Base-by-base conservation (phyloP, 805 yeast species). In the Candida saitoana region DNA sequence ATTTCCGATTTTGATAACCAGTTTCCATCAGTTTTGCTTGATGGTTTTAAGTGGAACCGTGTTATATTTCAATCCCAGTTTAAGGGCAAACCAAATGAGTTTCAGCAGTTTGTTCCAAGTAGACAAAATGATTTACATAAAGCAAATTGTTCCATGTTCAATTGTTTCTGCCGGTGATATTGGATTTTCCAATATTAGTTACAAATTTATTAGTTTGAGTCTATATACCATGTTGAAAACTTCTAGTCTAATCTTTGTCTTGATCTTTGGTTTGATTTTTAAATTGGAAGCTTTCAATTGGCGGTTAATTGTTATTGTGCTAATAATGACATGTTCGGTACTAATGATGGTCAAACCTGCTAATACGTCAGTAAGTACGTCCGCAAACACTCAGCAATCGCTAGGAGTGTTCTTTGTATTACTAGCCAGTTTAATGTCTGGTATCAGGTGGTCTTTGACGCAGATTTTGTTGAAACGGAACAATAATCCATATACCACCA, bases 191-290 rank as follows among this genome's bases (percentile, higher is more conserved):
- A 93, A 93, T 61, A 79, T 84, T 25, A 84, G 96, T 19, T 78
- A 90, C 53, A 72, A 83, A 48, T 82, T 78, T 56, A 84, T 93
- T 36, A 78, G 96, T 1, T 70, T 93, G 48, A 80, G 90, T 14
- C 76, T 90, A 36, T 93, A 90, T 62, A 91, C 98, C 6, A 89
- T 91, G 88, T 80, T 93, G 45, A 93, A 93, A 59, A 85, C 97
- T 1, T 81, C 93, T 5, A 79, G 91, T 12, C 74, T 93, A 39
- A 83, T 90, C 22, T 93, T 93, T 71, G 99, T 93, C 25, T 67
- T 93, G 18, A 52, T 91, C 5, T 93, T 95, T 70, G 91, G 97
- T 9, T 81, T 93, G 31, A 46, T 90, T 20, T 87, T 91, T 62
- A 76, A 77, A 45, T 68, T 93, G 40, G 99, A 93, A 59, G 70